Evolutionary conservation across 2,329 filamentous ascomycete species (phyloP), one percentile per base, ranked within the genome.

Genomic region (Dactylella cylindrospora): DNA sequence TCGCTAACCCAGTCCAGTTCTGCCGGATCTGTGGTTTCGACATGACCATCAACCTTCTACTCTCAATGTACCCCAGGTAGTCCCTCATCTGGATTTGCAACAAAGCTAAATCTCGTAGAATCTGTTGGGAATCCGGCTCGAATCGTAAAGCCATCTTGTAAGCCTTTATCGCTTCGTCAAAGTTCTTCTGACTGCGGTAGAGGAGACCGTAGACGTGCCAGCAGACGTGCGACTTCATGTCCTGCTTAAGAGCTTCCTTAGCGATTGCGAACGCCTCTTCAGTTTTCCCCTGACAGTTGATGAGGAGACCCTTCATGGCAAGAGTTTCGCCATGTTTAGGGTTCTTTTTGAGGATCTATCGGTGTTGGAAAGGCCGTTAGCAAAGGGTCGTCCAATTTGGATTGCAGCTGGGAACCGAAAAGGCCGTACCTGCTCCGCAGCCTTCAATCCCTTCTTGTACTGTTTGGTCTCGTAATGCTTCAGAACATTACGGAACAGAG

Each of bases 181-280:
- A 97, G 75, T 98, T 97, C 80, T 97, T 97, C 71, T 87, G 86
- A 41, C 88, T 85, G 45, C 91, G 85, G 76, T 95, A 97, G 44
- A 98, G 80, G 68, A 98, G 76, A 25, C 94, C 93, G 73, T 97
- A 98, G 64, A 98, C 93, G 74, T 98, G 94, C 93, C 93, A 98
- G 79, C 90, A 97, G 70, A 98, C 90, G 75, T 97, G 91, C 70
- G 90, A 96, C 77, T 94, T 96, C 90, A 98, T 97, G 73, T 97
- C 90, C 70, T 90, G 89, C 67, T 86, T 90, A 69, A 98, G 79
- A 26, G 94, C 93, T 67, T 90, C 82, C 76, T 96, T 98, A 70
- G 88, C 91, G 60, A 98, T 80, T 38, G 84, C 82, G 73, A 98
- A 98, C 0, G 94, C 94, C 76, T 98, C 93, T 55, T 95, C 89